Evolutionary conservation across 352 stramenopile species (phyloP), one percentile per base, ranked within the genome.

Genomic region (Phytophthora chlamydospora): DNA sequence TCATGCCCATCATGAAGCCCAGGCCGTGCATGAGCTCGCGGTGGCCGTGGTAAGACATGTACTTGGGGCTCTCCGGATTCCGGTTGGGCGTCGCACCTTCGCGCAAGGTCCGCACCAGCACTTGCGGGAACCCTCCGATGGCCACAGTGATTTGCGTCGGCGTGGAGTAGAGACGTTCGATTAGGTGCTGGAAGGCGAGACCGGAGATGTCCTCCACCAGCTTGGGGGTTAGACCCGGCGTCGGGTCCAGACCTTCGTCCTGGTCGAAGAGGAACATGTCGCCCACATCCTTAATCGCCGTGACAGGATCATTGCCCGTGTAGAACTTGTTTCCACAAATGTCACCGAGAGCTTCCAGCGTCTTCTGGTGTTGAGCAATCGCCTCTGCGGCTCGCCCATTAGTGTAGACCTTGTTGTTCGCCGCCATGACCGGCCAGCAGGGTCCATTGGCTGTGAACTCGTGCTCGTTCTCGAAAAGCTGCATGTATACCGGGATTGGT

Each of bases 21-120:
- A 94, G 58, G 1, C 83, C 85, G 43, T 93, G 83, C 45, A 94
- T 80, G 17, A 94, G 73, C 55, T 94, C 85, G 40, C 85, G 83
- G 44, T 94, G 85, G 38, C 85, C 76, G 58, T 94, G 85, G 57
- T 88, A 93, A 27, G 82, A 91, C 36, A 82, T 76, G 68, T 90
- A 93, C 63, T 90, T 93, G 52, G 73, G 82, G 6, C 67, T 58
- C 16, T 73, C 53, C 0, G 62, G 58, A 32, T 73, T 67, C 24
- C 66, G 71, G 38, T 47, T 68, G 1, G 67, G 59, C 0, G 62
- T 57, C 1, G 78, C 75, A 6, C 66, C 79, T 48, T 78, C 62
- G 29, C 77, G 83, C 41, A 91, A 74, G 32, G 88, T 90, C 9
- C 66, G 68, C 38, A 91, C 56, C n/a, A 93, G 51, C 29, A 93